Evolutionary conservation across 129 eudicot genomes (phyloP).

Genomic region (Apium graveolens): DNA sequence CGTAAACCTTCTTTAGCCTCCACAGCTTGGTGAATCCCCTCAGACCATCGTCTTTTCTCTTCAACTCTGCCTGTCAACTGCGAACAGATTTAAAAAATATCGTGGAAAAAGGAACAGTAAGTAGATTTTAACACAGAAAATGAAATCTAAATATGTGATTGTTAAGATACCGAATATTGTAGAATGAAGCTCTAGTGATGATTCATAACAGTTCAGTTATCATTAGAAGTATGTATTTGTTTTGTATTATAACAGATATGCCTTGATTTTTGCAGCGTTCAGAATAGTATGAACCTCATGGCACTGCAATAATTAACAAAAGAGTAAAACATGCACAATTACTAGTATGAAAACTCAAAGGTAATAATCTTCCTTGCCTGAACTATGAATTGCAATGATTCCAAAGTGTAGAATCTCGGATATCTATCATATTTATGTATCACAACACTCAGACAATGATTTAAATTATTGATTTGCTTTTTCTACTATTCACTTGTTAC

Average conservation of each 20-base stretch:
- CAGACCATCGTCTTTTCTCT: conserved; percentile 97
- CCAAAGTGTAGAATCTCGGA: background rate
- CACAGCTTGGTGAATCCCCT: conserved; percentile 97
- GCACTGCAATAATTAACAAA: background rate
- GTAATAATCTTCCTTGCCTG: background rate
- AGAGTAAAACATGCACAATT: background rate
- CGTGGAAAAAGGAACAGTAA: background rate
- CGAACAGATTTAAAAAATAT: conserved; percentile 7
- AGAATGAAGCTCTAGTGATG: background rate
- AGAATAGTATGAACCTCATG: background rate
- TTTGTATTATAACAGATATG: background rate
- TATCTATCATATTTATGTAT: background rate
- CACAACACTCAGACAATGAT: background rate
- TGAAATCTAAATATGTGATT: background rate
- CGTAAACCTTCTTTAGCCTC: conserved; percentile 96
- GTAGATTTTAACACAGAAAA: background rate
- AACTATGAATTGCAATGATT: background rate
- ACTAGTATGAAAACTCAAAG: background rate
- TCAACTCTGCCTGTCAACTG: conserved; percentile 98
- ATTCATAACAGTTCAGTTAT: background rate
- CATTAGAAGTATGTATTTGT: background rate
- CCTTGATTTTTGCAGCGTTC: background rate
- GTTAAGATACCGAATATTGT: background rate
- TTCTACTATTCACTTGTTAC: background rate
- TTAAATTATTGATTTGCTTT: background rate